Percentiles rank a stretch among this genome's conserved stretches.
Conservation (phyloP, 2,329 filamentous ascomycete genomes). For the Colletotrichum nymphaeae region DNA sequence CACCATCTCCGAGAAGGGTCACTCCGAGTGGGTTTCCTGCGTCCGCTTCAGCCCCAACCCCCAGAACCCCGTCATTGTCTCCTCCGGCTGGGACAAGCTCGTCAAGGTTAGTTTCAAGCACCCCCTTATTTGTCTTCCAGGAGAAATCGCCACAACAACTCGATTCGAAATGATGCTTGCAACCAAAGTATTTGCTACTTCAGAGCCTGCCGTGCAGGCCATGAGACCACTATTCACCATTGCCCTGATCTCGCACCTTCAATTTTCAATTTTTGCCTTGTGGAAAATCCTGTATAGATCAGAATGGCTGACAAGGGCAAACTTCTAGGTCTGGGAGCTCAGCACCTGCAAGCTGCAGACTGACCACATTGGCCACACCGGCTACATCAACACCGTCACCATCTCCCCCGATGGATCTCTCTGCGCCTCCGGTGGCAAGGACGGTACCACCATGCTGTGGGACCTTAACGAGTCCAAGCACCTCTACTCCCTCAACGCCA, state of each 20-base stretch:
- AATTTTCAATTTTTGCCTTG: neutral
- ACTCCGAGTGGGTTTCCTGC: conserved; percentile 99
- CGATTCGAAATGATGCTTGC: conserved; percentile 86
- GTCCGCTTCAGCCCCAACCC: conserved; percentile 99
- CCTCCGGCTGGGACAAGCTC: conserved; percentile 98
- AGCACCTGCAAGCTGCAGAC: conserved; percentile 99
- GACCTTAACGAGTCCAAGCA: conserved; percentile 99
- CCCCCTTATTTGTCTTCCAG: conserved; percentile 40
- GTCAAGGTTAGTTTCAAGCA: conserved; percentile 85
- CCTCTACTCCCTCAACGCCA: conserved; percentile 99
- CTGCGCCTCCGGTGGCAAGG: conserved; percentile 99
- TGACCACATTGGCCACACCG: conserved; percentile 99
- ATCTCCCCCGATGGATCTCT: conserved; percentile 99
- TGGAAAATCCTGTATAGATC: conserved; percentile 20
- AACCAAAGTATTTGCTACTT: conserved; percentile 99
- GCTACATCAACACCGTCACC: conserved; percentile 99
- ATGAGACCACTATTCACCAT: conserved; percentile 98
- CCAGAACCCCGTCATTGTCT: conserved; percentile 99
- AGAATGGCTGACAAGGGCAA: conserved; percentile 40
- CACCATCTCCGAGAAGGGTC: conserved; percentile 99
- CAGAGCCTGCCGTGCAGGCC: conserved; percentile 86
- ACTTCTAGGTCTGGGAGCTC: conserved; percentile 95
- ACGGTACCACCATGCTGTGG: conserved; percentile 99
- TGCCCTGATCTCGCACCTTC: conserved; percentile 73
- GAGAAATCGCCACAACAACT: neutral